Base-by-base conservation (phyloP, 1,139 yeast genomes). In the Blastobotrys ciferrii region DNA sequence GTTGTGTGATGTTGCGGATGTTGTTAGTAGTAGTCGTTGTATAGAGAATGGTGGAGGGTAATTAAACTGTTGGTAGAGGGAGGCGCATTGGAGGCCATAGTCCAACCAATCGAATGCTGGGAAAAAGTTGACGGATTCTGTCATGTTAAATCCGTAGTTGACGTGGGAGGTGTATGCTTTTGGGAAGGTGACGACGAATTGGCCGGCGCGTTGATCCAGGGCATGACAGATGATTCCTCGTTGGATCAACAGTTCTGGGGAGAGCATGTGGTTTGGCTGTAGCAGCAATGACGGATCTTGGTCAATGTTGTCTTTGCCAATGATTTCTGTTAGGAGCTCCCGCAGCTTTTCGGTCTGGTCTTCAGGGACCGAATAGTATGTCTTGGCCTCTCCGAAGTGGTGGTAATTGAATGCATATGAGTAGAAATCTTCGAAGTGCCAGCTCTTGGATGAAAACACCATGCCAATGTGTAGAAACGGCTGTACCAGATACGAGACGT, bases 331-430 rank as follows among this genome's bases (percentile, higher is more conserved):
- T 12, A 58, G 35, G 6, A 58, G 39, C n/a, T 42, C 23, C 19
- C 49, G 56, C 59, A 81, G 84, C 56, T 77, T 78, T 4, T 71
- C 78, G 52, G 78, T 77, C 49, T 82, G 82, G 56, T 71, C 72
- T n/a, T 86, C 88, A 0, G 92, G 84, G 15, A 89, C 77, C 40
- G 88, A 80, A 58, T 84, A 87, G 95, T 95, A 86, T n/a, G 83
- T 69, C 60, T 81, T 83, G 20, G 77, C 68, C 3, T 82, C 83
- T 6, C 95, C 95, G 49, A 76, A 67, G 57, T 84, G 85, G 49
- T 80, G 84, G 56, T 77, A 85, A 58, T 81, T 82, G 23, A 78
- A 70, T 11, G 74, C 65, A 51, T 84, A 83, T 0, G 88, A 68
- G 62, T 78, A 81, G 58, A 82, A 87, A 56, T 87, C 96, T 57